Evolutionary conservation across 768 basidiomycete genomes (phyloP), one percentile per base, ranked within the genome.

Genomic region (Coprinopsis marcescibilis): DNA sequence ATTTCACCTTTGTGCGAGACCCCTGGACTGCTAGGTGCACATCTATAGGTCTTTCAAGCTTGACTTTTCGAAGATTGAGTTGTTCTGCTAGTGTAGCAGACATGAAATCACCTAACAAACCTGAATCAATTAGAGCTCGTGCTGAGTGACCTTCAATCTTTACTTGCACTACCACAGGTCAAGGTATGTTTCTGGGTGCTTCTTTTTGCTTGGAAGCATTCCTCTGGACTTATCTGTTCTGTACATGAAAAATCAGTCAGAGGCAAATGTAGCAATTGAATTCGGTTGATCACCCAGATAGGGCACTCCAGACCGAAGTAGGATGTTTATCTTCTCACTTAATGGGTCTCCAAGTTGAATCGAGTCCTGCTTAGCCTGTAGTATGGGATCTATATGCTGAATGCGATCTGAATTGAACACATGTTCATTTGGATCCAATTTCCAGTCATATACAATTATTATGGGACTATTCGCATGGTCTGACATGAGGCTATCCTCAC

Each of bases 81-180:
- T 75, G 72, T 39, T 70, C 64, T 0, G 62, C 66, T 0, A 73
- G 17, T 2, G 54, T 62, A 0, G 62, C 53, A 0, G 69, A 68
- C 27, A 75, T 61, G 42, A 75, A 72, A 49, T 74, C 72, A 0
- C 67, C 67, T 0, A 68, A 44, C 0, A 67, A 73, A 1, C 71
- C 71, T 0, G 61, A 60, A 46, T 73, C 70, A 0, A 72, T 25
- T 3, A 75, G 49, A 0, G 70, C 68, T 1, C 60, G 46, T 0
- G 53, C 65, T 0, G 61, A 59, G 2, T 67, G 43, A 0, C 64
- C 68, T 49, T 73, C 65, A 1, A 73, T 15, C 11, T 8, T 10
- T 10, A 23, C 58, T 0, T 56, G 55, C 0, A 72, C 54, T 0
- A 70, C 58, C 0, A 72, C 34, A 1, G 68, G 68, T 36, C 64